Conservation (phyloP, 2,329 filamentous ascomycete genomes). For the Fusarium vanettenii region DNA sequence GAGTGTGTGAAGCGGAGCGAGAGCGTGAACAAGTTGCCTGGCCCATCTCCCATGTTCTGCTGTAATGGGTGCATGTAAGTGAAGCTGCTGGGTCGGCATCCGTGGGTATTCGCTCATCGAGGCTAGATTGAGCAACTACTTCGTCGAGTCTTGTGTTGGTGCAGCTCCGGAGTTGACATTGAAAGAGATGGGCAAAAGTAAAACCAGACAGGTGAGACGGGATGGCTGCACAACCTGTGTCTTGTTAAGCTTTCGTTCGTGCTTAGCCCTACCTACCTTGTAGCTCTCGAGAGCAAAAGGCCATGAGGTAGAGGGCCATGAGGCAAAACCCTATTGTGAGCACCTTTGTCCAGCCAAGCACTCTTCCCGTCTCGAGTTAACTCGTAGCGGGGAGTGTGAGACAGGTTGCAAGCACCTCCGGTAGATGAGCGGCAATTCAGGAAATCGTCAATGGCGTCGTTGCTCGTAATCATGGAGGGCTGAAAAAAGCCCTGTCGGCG, state of each 20-base stretch:
- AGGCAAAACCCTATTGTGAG: constrained; percentile 23
- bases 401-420: constrained; percentile 25
- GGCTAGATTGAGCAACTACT: background rate
- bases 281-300: constrained; percentile 15
- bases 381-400: constrained; percentile 18
- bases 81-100: background rate
- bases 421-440: constrained; percentile 32
- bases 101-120: background rate
- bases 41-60: constrained; percentile 11
- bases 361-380: constrained; percentile 18
- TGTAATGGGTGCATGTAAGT: constrained; percentile 1
- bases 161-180: constrained; percentile 2
- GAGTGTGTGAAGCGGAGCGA: constrained; percentile 6
- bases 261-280: constrained; percentile 11
- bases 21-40: constrained; percentile 4
- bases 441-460: constrained; percentile 34
- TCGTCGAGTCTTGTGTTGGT: background rate
- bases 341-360: constrained; percentile 8
- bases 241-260: constrained; percentile 22
- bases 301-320: constrained; percentile 6
- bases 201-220: background rate
- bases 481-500: constrained; percentile 18
- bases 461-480: constrained; percentile 21
- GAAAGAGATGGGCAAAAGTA: background rate
- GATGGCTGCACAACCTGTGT: background rate